Conservation (phyloP, 169 alveolate species). For the Pseudocohnilembus persalinus region DNA sequence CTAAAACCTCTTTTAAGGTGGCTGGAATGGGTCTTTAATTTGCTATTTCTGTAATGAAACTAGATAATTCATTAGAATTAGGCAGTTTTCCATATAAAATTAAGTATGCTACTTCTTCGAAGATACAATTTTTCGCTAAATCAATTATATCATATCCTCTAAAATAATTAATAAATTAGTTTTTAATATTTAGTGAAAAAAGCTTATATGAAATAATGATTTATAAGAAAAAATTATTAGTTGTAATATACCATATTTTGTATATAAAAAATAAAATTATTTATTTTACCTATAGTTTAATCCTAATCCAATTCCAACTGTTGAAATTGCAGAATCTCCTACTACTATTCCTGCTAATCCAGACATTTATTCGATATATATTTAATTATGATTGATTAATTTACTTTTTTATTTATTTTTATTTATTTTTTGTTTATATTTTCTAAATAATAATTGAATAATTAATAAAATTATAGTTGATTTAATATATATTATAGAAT, state of each 20-base stretch:
- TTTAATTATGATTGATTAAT: too few species aligned
- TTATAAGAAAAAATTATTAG: too few species aligned
- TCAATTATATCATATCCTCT: constrained; percentile 79
- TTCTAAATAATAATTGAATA: too few species aligned
- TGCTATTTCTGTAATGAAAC: constrained; percentile 43
- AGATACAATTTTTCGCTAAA: constrained; percentile 64
- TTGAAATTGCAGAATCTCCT: constrained; percentile 75
- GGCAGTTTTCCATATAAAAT: constrained; percentile 67
- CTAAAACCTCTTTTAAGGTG: constrained; percentile 50
- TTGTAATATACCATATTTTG: neutral
- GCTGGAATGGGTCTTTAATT: constrained; percentile 62
- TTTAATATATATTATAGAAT: too few species aligned
- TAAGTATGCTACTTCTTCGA: constrained; percentile 81
- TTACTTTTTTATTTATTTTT: neutral
- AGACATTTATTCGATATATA: too few species aligned
- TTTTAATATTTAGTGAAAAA: too few species aligned
- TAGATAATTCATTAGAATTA: constrained; percentile 40
- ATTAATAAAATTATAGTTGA: neutral
- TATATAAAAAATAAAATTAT: too few species aligned
- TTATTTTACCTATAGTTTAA: constrained; percentile 61
- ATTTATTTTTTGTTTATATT: neutral
- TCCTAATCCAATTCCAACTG: constrained; percentile 80
- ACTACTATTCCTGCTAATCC: constrained; percentile 83
- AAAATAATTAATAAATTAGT: too few species aligned
- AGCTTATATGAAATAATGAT: neutral